Base-by-base conservation (phyloP, 2,329 filamentous ascomycete species). In the Chrysoporthe deuterocubensis region DNA sequence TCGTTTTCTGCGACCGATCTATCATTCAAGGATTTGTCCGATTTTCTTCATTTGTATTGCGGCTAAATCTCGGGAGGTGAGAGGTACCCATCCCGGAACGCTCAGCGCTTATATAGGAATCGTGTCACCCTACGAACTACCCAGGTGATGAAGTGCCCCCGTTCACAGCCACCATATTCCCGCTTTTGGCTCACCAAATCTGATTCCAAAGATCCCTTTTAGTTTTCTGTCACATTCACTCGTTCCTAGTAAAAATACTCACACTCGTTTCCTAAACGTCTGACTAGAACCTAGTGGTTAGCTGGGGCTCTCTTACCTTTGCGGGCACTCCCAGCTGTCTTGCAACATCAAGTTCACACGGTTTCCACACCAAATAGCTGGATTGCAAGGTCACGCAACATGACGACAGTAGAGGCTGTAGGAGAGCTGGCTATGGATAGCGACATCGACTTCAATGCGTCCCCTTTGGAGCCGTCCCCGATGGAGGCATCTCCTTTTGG, bases 361-460 rank as follows among this genome's bases (percentile, higher is more conserved):
- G 11, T 16, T 16, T 26, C 13, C 6, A 60, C 5, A 4, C 37
- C 18, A 34, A 11, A 18, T 18, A 32, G 43, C 16, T 34, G 21
- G 14, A 37, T 18, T 16, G 44, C n/a, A 16, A 43, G 48, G 13
- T 9, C 13, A 56, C 50, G 50, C 44, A 73, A 66, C 43, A 72
- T 75, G 72, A 67, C 71, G 37, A 62, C 70, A n/a, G 67, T 67
- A n/a, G 57, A 62, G n/a, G 64, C 71, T 18, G 74, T 77, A 71
- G 76, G 72, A 21, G 70, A 73, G 52, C 67, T 76, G 62, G 76
- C 77, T 16, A 72, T 73, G 52, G 74, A 72, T 34, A 74, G 74
- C 58, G 78, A 75, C 58, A 73, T 77, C 61, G 79, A 81, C 65
- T 73, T 76, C 26, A 77, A 76, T 67, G 73, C 73, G 16, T 81